phyloP scores from a whole-genome alignment of 345 rosid species.

The Pugionium dolabratum region DNA sequence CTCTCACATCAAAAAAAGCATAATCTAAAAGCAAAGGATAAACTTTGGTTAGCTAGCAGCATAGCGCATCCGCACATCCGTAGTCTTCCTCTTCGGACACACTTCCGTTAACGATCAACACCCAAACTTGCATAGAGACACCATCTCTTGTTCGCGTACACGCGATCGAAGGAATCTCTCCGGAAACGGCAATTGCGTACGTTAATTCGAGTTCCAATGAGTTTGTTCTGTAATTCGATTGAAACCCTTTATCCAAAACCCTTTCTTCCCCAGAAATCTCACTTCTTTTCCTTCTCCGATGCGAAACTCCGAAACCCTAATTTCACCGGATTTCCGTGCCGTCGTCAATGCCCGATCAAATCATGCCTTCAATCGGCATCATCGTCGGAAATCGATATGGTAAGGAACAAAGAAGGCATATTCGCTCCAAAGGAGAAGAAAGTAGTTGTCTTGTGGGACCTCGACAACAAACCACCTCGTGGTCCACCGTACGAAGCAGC shows the following conservation, averaged over 20 bases:
- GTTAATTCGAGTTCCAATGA: slow-evolving; percentile 35
- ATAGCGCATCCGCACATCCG: slow-evolving; percentile 21
- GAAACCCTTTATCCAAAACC: slow-evolving; percentile 38
- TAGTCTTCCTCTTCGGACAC: slow-evolving; percentile 36
- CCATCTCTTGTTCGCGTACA: neutral
- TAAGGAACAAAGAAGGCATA: slow-evolving; percentile 66
- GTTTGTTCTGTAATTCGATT: slow-evolving; percentile 45
- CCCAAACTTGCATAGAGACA: neutral
- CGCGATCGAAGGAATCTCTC: neutral
- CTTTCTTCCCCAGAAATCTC: slow-evolving; percentile 27
- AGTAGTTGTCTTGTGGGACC: slow-evolving; percentile 90
- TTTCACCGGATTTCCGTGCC: slow-evolving; percentile 6
- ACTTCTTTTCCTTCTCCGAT: slow-evolving; percentile 36
- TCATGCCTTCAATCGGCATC: slow-evolving; percentile 42
- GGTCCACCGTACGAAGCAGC: slow-evolving; percentile 84
- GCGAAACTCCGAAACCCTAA: slow-evolving; percentile 14
- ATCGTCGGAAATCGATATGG: slow-evolving; percentile 77
- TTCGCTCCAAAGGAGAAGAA: slow-evolving; percentile 63
- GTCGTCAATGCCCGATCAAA: slow-evolving; percentile 28
- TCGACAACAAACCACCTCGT: slow-evolving; percentile 91
- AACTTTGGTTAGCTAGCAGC: neutral
- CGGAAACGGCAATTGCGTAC: neutral
- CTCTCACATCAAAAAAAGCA: neutral
- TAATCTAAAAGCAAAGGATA: neutral
- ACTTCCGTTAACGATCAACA: neutral